Conservation (phyloP, 495 filamentous ascomycete species). For the Bacidia gigantensis region DNA sequence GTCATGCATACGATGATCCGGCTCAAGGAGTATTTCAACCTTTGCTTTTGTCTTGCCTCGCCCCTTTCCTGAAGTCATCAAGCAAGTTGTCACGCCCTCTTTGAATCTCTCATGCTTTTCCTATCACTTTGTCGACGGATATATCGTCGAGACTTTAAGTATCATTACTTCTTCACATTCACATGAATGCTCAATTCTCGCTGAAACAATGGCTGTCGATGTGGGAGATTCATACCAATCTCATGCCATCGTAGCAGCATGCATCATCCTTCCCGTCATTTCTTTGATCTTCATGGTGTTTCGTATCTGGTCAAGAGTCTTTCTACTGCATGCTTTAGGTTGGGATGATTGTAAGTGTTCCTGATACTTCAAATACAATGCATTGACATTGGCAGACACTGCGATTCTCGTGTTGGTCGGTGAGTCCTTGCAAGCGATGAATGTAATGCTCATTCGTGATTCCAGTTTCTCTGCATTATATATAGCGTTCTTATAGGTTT, state of each 20-base stretch:
- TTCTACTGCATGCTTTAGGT: slow-evolving; percentile 10
- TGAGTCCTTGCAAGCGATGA: too few relatives aligned
- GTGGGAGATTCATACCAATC: slow-evolving; percentile 2
- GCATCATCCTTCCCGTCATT: slow-evolving; percentile 11
- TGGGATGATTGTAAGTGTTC: slow-evolving; percentile 18
- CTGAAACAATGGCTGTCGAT: not conserved
- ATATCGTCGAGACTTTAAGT: not conserved
- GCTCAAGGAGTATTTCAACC: not conserved
- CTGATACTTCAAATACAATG: not conserved
- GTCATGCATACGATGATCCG: not conserved
- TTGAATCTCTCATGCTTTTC: not conserved
- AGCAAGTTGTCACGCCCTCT: not conserved
- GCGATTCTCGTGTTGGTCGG: slow-evolving; percentile 10
- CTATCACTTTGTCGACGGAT: not conserved
- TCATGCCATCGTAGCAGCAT: slow-evolving; percentile 12
- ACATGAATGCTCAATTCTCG: not conserved
- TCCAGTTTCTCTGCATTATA: slow-evolving; percentile 14
- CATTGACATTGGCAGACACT: slow-evolving; percentile 11
- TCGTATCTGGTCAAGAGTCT: slow-evolving; percentile 13
- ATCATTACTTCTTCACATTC: not conserved
- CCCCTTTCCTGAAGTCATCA: not conserved
- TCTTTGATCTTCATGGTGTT: slow-evolving; percentile 14
- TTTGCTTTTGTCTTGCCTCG: not conserved
- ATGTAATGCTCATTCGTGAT: too few relatives aligned
- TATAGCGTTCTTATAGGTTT: slow-evolving; percentile 17